Evolutionary conservation across 2,329 filamentous ascomycete species (phyloP).

Genomic region (Fusarium odoratissimum): DNA sequence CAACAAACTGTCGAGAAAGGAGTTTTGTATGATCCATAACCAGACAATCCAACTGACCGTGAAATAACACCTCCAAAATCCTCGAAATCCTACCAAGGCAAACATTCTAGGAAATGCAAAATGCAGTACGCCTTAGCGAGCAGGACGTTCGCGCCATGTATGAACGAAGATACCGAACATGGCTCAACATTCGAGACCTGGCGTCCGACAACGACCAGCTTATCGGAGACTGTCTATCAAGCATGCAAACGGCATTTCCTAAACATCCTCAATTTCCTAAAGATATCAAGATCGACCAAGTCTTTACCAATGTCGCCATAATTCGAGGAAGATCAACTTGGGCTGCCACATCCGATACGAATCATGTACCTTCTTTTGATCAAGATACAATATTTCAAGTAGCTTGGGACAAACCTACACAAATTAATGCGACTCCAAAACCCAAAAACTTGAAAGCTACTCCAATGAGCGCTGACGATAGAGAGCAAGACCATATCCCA

Average conservation of each 20-base stretch:
- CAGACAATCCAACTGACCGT: not conserved
- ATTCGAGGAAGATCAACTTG: not conserved
- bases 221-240: not conserved
- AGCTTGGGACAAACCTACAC: not conserved
- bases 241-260: not conserved
- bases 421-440: accelerated
- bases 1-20: not conserved
- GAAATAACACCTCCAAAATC: not conserved
- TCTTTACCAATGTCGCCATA: not conserved
- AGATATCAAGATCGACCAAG: not conserved
- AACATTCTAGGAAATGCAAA: not conserved
- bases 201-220: not conserved
- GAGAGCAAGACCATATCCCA: not conserved
- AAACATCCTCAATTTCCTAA: not conserved
- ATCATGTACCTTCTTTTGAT: not conserved
- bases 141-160: not conserved
- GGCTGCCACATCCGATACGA: not conserved
- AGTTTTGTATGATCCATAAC: not conserved
- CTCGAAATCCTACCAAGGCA: too few species aligned
- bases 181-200: not conserved
- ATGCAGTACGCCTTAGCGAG: not conserved
- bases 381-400: not conserved
- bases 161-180: not conserved
- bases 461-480: not conserved
- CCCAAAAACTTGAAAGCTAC: too few species aligned